Conservation (phyloP, 805 yeast species). For the Myxozyma melibiosi region DNA sequence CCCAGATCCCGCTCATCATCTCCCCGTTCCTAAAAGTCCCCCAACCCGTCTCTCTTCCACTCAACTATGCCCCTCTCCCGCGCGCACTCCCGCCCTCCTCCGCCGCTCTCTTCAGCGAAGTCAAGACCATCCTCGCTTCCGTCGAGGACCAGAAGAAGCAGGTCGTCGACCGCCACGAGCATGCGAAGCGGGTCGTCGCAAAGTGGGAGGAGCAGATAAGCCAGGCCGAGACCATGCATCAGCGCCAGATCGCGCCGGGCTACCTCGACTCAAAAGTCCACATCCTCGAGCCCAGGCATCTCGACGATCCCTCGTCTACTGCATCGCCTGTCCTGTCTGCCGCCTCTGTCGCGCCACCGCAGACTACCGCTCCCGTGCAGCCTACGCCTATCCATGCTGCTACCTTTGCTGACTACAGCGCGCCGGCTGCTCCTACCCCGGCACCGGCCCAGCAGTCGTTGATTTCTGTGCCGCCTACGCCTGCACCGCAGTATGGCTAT, state of each 20-base stretch:
- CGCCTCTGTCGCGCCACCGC: neutral
- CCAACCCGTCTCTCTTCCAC: constrained; percentile 55
- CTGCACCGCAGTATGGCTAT: constrained; percentile 3
- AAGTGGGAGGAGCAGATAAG: constrained; percentile 42
- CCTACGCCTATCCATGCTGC: neutral
- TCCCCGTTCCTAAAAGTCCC: constrained; percentile 59
- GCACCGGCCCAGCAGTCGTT: neutral
- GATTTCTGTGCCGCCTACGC: constrained; percentile 8
- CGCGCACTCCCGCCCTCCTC: constrained; percentile 42
- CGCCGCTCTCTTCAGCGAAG: constrained; percentile 38
- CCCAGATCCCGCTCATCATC: constrained; percentile 58
- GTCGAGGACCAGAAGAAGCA: constrained; percentile 40
- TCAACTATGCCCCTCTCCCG: constrained; percentile 50
- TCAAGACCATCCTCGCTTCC: constrained; percentile 43
- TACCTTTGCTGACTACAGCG: neutral
- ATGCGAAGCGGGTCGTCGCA: constrained; percentile 37
- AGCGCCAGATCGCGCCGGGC: constrained; percentile 48
- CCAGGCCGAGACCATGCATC: constrained; percentile 34
- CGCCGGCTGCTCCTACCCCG: neutral
- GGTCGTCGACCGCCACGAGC: constrained; percentile 37
- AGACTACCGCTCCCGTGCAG: neutral
- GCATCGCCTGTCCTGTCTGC: neutral
- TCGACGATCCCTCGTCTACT: neutral
- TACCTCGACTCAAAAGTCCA: constrained; percentile 42
- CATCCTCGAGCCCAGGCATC: constrained; percentile 37